Conservation (phyloP, 2,329 filamentous ascomycete species). For the Fusarium irregulare region DNA sequence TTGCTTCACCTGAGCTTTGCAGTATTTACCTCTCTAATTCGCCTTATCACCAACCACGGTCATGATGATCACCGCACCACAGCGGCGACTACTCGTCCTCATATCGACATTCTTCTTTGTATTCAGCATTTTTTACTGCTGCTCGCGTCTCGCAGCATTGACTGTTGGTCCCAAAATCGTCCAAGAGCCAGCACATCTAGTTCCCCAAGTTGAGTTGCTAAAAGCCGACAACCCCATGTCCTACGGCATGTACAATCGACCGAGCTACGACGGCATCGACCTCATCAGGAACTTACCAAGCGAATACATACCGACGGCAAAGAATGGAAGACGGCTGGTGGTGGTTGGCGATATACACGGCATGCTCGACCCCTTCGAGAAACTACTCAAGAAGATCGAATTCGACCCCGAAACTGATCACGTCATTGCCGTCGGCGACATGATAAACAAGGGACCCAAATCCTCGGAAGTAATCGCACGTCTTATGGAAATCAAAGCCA, state of each 20-base stretch:
- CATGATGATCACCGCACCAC: slow-evolving; percentile 43
- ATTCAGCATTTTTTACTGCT: slow-evolving; percentile 50
- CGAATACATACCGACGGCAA: slow-evolving; percentile 48
- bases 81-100: slow-evolving; percentile 49
- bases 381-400: slow-evolving; percentile 73
- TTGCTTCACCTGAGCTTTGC: background rate
- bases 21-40: slow-evolving; percentile 10
- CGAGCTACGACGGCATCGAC: slow-evolving; percentile 50
- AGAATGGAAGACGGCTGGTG: slow-evolving; percentile 71
- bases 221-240: slow-evolving; percentile 53
- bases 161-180: slow-evolving; percentile 27
- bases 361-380: slow-evolving; percentile 74
- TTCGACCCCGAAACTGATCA: slow-evolving; percentile 73
- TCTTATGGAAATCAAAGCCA: slow-evolving; percentile 78
- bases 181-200: slow-evolving; percentile 9
- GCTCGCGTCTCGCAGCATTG: slow-evolving; percentile 48
- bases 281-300: slow-evolving; percentile 49
- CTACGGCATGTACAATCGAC: slow-evolving; percentile 55
- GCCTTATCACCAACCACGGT: slow-evolving; percentile 28
- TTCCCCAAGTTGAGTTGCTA: slow-evolving; percentile 32
- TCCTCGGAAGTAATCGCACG: slow-evolving; percentile 81
- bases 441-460: slow-evolving; percentile 89
- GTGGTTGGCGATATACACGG: slow-evolving; percentile 95
- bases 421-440: slow-evolving; percentile 80
- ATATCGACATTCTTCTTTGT: slow-evolving; percentile 50